Conservation (phyloP, 139 green algal species). For the Diplosphaera chodatii region DNA sequence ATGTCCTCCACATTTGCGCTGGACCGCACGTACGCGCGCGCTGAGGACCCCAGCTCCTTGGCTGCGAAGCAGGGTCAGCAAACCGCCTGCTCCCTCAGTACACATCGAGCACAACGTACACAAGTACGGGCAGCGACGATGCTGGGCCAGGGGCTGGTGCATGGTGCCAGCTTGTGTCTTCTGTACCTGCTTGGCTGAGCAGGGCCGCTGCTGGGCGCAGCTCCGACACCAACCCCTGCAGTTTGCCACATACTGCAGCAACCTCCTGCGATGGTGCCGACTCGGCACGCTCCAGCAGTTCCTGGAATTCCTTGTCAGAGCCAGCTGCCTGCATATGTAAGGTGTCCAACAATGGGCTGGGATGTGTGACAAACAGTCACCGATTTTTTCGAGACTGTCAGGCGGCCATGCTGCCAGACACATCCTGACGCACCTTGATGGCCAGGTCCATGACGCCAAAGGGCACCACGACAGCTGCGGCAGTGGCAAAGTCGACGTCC, state of each 20-base stretch:
- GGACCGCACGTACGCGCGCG: constrained; percentile 65
- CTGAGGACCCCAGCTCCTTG: background rate
- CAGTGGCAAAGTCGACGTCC: constrained; percentile 39
- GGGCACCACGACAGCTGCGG: constrained; percentile 66
- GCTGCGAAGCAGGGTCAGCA: constrained; percentile 6
- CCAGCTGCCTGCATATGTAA: constrained; percentile 12
- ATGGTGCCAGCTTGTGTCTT: too few relatives aligned
- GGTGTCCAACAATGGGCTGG: too few relatives aligned
- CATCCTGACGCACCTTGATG: constrained; percentile 23
- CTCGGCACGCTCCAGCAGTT: constrained; percentile 37
- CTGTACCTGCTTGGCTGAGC: constrained; percentile 16
- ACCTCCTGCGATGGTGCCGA: constrained; percentile 22
- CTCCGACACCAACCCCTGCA: constrained; percentile 38
- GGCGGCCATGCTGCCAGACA: too few relatives aligned
- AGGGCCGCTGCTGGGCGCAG: constrained; percentile 15
- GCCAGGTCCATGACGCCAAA: constrained; percentile 87
- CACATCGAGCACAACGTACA: too few relatives aligned
- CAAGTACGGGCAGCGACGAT: too few relatives aligned
- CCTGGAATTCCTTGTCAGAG: constrained; percentile 20
- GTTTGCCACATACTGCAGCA: constrained; percentile 31
- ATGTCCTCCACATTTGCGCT: constrained; percentile 95
- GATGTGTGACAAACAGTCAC: too few relatives aligned
- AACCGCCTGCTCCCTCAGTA: too few relatives aligned
- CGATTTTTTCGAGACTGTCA: too few relatives aligned
- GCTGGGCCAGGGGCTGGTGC: too few relatives aligned